Base-by-base conservation (phyloP, 2,329 filamentous ascomycete species). In the Cordyceps fumosorosea region DNA sequence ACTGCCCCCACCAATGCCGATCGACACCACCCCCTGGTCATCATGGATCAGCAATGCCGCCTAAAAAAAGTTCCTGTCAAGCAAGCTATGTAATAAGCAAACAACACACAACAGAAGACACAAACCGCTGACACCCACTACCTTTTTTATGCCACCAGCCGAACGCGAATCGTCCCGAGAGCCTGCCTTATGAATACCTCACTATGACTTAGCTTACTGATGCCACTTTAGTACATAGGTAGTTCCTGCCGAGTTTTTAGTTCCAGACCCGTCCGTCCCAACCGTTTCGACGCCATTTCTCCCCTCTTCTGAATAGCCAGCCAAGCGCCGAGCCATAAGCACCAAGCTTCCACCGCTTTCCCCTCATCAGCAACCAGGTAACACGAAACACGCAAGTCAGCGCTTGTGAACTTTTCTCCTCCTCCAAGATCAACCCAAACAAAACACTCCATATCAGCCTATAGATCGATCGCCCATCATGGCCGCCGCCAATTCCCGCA, bases 401-500 rank as follows among this genome's bases (percentile, higher is more conserved):
- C 34, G 11, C 34, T 37, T 37, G 34, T 14, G 2, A 37, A 37
- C 34, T 14, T 37, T 37, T 34, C 7, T 3, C 11, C 34, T 12
- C 11, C 34, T 12, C 11, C 34, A 10, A 37, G 12, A 37, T 37
- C 34, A 37, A 37, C 34, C 34, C 34, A 37, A 37, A 11, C 34
- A 37, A 37, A 37, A 12, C 34, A 11, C 34, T 2, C 34, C 12
- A 11, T 37, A 11, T 8, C 34, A 37, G 34, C 34, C 34, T 8
- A 29, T 14, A 37, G 34, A 12, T 29, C 29, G 5, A 14, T 37
- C 32, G 16, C 44, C 40, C 61, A 58, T 42, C 55, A 58, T 57
- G 50, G 45, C 50, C 42, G 42, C 54, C 45, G 26, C 40, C n/a
- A 51, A 51, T n/a, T 56, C 60, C 50, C 77, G 69, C 66, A 72